Percentiles rank a stretch among this genome's conserved stretches.
phyloP scores from a whole-genome alignment of 106 monocot species.

The Acorus calamus region DNA sequence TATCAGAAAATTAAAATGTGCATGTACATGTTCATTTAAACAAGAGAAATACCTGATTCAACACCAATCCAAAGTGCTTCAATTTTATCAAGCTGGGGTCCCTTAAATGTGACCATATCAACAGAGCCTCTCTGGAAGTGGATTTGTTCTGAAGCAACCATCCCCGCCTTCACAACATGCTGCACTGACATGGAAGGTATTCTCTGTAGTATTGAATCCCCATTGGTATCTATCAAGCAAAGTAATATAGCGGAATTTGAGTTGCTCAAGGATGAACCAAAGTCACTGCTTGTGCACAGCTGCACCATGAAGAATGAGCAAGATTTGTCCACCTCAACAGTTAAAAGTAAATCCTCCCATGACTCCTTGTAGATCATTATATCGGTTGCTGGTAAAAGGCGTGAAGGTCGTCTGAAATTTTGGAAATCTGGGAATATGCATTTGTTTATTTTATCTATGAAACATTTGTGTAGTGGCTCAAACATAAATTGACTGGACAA shows the following conservation, averaged over 20 bases:
- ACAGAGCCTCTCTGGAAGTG: conserved; percentile 66
- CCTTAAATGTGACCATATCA: conserved; percentile 56
- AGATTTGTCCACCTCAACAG: conserved; percentile 31
- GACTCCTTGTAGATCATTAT: conserved; percentile 23
- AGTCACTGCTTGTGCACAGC: conserved; percentile 66
- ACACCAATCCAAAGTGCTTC: conserved; percentile 81
- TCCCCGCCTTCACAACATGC: neutral
- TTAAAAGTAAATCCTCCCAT: conserved; percentile 24
- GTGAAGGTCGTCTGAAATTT: conserved; percentile 49
- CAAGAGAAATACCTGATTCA: conserved; percentile 61
- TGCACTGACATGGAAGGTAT: conserved; percentile 35
- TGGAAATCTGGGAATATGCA: conserved; percentile 49
- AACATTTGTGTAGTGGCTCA: too few species aligned
- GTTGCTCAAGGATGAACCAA: conserved; percentile 54
- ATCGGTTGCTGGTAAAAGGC: conserved; percentile 36
- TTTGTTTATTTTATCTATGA: too few species aligned
- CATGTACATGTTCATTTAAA: neutral
- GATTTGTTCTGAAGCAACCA: conserved; percentile 14
- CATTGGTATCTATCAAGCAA: conserved; percentile 51
- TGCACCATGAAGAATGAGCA: conserved; percentile 55
- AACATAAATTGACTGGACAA: neutral
- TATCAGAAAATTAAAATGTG: neutral
- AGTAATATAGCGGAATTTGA: conserved; percentile 59
- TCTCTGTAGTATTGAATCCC: conserved; percentile 63
- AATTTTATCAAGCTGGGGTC: conserved; percentile 42